These are phyloP conservation scores for Fusarium sp. DNA, from an alignment of 2,329 filamentous ascomycete genomes.

Conservation along the genomic window DNA sequence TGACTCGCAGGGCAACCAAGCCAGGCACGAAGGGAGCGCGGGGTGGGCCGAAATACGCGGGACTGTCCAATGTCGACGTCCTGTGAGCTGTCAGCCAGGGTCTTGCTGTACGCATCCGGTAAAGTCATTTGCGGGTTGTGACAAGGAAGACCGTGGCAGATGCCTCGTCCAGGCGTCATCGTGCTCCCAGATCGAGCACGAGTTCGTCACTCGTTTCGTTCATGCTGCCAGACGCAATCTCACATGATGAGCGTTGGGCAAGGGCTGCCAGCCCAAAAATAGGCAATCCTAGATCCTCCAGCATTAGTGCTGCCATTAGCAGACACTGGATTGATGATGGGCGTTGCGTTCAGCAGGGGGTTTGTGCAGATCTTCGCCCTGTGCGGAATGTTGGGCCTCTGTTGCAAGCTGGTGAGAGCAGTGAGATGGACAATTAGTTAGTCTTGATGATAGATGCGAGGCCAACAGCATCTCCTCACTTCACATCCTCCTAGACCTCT, in stretches of 20 bases:
- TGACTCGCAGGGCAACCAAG: constrained; percentile 32
- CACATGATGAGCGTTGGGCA: constrained; percentile 12
- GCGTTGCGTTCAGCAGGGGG: constrained; percentile 4
- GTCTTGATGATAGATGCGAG: constrained; percentile 9
- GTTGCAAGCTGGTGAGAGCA: constrained; percentile 14
- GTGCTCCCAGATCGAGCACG: constrained; percentile 17
- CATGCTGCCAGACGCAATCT: constrained; percentile 26
- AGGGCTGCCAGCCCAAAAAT: constrained; percentile 25
- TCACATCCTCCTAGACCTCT: not conserved
- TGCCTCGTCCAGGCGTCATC: constrained; percentile 8
- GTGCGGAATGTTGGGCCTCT: constrained; percentile 1
- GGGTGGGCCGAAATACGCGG: constrained; percentile 10
- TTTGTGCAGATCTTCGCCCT: constrained; percentile 13
- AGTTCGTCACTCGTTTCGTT: constrained; percentile 17
- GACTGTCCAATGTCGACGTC: constrained; percentile 1
- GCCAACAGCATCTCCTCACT: constrained; percentile 13
- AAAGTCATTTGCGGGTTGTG: constrained; percentile 19
- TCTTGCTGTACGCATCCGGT: constrained; percentile 10
- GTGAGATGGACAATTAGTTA: constrained; percentile 11
- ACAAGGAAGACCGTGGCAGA: constrained; percentile 3
- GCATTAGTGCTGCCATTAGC: constrained; percentile 1
- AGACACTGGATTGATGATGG: constrained; percentile 20
- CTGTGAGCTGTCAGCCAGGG: constrained; percentile 21
- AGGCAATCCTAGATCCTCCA: constrained; percentile 10
- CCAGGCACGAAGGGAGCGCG: not conserved